Evolutionary conservation across 768 basidiomycete species (phyloP).

Genomic region (Suillus lakei): DNA sequence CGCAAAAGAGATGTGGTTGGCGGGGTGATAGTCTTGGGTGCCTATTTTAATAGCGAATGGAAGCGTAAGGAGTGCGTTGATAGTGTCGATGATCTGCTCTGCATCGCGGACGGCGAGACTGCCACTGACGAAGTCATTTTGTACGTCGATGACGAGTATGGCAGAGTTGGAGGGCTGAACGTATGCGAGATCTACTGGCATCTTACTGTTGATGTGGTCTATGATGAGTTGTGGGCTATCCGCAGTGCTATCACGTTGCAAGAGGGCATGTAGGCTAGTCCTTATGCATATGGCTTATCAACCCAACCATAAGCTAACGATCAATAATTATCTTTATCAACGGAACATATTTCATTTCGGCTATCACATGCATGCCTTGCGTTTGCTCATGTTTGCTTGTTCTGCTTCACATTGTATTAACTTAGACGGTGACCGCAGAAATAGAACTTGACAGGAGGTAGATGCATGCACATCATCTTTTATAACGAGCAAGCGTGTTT

Average conservation of each 20-base stretch:
- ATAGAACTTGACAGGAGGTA: not conserved
- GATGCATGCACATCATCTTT: not conserved
- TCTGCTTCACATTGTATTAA: not conserved
- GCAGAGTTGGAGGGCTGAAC: slow-evolving; percentile 37
- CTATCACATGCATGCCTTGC: not conserved
- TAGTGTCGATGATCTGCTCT: slow-evolving; percentile 55
- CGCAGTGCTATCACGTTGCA: too few relatives aligned
- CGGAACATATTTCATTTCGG: not conserved
- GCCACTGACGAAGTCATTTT: slow-evolving; percentile 83
- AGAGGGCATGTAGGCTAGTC: not conserved
- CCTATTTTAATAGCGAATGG: slow-evolving; percentile 58
- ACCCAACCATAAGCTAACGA: too few relatives aligned
- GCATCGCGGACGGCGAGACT: slow-evolving; percentile 73
- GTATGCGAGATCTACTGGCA: not conserved
- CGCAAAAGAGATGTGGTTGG: slow-evolving; percentile 74
- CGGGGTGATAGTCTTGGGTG: slow-evolving; percentile 64
- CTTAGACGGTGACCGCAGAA: not conserved
- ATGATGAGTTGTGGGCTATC: not conserved
- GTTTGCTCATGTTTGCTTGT: not conserved
- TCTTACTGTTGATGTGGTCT: not conserved
- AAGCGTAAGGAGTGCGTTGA: slow-evolving; percentile 61
- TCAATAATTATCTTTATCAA: not conserved
- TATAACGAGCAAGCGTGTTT: not conserved
- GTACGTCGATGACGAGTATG: slow-evolving; percentile 77
- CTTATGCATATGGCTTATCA: not conserved